Evolutionary conservation across 768 basidiomycete genomes (phyloP).

Genomic region (Rhodotorula kratochvilovae): DNA sequence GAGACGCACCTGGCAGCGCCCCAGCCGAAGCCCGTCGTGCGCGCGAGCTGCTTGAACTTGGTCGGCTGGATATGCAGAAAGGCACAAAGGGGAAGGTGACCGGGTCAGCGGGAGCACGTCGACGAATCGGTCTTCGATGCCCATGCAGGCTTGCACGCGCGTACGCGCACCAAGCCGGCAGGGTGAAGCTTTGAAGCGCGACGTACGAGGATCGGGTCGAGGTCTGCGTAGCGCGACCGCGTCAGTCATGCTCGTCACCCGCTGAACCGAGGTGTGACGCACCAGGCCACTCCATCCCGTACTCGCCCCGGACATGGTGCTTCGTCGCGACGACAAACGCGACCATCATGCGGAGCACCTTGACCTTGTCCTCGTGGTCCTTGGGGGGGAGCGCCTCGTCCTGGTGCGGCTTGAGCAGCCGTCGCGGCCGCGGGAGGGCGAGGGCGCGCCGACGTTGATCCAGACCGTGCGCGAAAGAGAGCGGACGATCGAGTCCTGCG

Average conservation of each 20-base stretch:
- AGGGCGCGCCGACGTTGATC: constrained; percentile 32
- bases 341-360: constrained; percentile 33
- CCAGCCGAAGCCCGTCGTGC: constrained; percentile 7
- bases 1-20: constrained; percentile 8
- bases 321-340: constrained; percentile 40
- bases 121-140: too few species aligned
- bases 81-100: too few species aligned
- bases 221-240: constrained; percentile 5
- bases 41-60: constrained; percentile 1
- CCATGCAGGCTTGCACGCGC: too few species aligned
- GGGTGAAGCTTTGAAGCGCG: background rate
- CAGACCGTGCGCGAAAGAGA: constrained; percentile 24
- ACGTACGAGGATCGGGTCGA: constrained; percentile 18
- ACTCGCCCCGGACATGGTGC: constrained; percentile 42
- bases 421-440: constrained; percentile 1
- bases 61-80: background rate
- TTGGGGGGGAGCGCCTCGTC: constrained; percentile 4
- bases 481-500: constrained; percentile 21
- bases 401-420: background rate
- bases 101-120: background rate
- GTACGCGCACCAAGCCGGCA: too few species aligned
- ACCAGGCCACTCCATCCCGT: constrained; percentile 34
- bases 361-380: constrained; percentile 38
- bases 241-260: background rate
- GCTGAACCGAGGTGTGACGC: background rate